phyloP scores from a whole-genome alignment of 176 grass and related monocot genomes.

The Otatea glauca region DNA sequence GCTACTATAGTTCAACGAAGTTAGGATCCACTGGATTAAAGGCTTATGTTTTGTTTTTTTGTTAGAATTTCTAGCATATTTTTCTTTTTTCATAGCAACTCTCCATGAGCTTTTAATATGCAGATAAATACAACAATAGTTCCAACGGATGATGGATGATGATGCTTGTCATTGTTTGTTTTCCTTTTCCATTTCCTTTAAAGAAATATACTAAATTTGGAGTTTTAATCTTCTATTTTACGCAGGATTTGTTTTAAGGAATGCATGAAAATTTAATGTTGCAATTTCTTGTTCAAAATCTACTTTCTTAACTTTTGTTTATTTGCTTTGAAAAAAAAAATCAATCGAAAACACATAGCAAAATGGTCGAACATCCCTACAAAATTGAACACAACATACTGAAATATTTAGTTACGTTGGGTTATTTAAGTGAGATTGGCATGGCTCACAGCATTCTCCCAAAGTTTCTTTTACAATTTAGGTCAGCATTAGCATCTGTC shows the following conservation, averaged over 20 bases:
- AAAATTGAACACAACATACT: background rate
- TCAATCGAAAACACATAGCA: background rate
- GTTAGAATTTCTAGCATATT: too few species aligned
- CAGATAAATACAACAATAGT: background rate
- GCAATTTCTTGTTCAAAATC: background rate
- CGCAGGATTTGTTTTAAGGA: background rate
- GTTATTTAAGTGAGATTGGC: background rate
- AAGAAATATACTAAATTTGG: background rate
- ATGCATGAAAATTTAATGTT: background rate
- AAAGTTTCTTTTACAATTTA: background rate
- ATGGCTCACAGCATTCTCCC: background rate
- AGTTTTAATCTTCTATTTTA: background rate
- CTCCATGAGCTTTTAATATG: too few species aligned
- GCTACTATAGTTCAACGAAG: too few species aligned
- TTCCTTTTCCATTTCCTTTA: constrained; percentile 1
- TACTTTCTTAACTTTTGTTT: background rate
- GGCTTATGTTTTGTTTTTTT: too few species aligned
- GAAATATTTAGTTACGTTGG: background rate
- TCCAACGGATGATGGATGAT: background rate
- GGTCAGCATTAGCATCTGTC: background rate
- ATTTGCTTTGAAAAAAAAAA: background rate
- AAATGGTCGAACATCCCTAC: background rate
- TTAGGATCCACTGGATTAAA: too few species aligned
- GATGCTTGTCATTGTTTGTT: background rate
- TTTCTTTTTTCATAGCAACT: too few species aligned